Evolutionary conservation across 2,329 filamentous ascomycete species (phyloP).

Genomic region (Hypoxylon sp.): DNA sequence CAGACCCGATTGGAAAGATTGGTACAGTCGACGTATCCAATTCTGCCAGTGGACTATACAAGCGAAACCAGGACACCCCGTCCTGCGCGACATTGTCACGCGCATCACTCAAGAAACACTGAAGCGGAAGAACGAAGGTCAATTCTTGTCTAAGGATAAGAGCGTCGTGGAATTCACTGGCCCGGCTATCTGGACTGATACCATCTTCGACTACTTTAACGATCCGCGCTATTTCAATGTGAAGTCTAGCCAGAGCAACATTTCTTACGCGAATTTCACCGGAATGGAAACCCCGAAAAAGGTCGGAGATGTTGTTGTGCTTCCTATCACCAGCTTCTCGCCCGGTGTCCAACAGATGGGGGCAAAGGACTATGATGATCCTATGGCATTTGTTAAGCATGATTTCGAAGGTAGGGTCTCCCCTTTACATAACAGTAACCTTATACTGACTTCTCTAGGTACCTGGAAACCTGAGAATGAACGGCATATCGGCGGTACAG

Average conservation of each 20-base stretch:
- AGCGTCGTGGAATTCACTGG: slow-evolving; percentile 94
- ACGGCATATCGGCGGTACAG: slow-evolving; percentile 70
- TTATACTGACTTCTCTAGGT: slow-evolving; percentile 55
- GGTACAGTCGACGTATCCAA: slow-evolving; percentile 96
- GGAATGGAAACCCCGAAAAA: slow-evolving; percentile 84
- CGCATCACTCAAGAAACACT: slow-evolving; percentile 87
- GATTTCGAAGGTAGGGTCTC: slow-evolving; percentile 82
- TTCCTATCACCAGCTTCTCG: slow-evolving; percentile 97
- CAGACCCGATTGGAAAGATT: slow-evolving; percentile 88
- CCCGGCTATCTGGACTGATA: slow-evolving; percentile 93
- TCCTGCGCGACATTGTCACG: slow-evolving; percentile 85
- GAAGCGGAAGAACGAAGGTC: slow-evolving; percentile 69
- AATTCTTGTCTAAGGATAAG: slow-evolving; percentile 64
- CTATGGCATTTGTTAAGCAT: slow-evolving; percentile 97
- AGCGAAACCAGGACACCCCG: slow-evolving; percentile 90
- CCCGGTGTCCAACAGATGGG: slow-evolving; percentile 95
- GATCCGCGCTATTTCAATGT: slow-evolving; percentile 88
- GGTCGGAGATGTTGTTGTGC: slow-evolving; percentile 89
- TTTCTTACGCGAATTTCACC: slow-evolving; percentile 89
- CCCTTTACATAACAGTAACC: neutral
- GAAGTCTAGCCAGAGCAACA: slow-evolving; percentile 71
- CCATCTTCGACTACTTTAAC: slow-evolving; percentile 93
- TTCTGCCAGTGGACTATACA: slow-evolving; percentile 99
- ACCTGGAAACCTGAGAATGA: slow-evolving; percentile 80
- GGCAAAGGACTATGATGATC: slow-evolving; percentile 85